These are phyloP conservation scores for Farysia itapuensis DNA, from an alignment of 1,284 basidiomycete species.

Conservation along the genomic window DNA sequence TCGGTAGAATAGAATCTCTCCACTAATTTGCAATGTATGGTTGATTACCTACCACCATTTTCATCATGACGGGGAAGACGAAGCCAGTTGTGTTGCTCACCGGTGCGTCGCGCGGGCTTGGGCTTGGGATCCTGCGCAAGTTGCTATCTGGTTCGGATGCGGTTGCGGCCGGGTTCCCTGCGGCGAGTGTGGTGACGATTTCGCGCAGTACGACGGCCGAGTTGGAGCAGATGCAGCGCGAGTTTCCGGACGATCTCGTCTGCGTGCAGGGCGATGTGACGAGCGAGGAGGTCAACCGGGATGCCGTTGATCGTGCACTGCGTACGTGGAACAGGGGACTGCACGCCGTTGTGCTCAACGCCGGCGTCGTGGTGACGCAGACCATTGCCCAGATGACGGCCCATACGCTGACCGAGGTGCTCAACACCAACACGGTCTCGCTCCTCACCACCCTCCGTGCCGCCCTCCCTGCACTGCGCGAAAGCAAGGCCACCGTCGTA, in stretches of 20 bases:
- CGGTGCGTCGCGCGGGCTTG: conserved; percentile 68
- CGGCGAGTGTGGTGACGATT: conserved; percentile 71
- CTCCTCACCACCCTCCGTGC: conserved; percentile 70
- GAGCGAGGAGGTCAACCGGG: conserved; percentile 65
- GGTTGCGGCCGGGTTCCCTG: conserved; percentile 2
- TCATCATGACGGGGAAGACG: no score
- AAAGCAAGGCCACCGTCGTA: conserved; percentile 67
- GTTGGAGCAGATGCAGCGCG: conserved; percentile 66
- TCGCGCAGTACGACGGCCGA: conserved; percentile 72
- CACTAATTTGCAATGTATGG: no score
- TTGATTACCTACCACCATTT: no score
- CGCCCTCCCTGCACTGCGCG: conserved; percentile 70
- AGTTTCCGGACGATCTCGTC: conserved; percentile 22
- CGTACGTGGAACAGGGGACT: conserved; percentile 68
- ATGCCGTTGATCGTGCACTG: conserved; percentile 68
- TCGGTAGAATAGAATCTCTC: no score
- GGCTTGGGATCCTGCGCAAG: conserved; percentile 71
- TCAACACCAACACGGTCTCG: conserved; percentile 81
- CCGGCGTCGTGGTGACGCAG: conserved; percentile 65
- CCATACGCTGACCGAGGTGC: conserved; percentile 52
- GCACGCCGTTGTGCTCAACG: conserved; percentile 78
- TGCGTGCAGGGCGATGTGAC: conserved; percentile 70
- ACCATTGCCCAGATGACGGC: conserved; percentile 43
- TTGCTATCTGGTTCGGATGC: conserved; percentile 63
- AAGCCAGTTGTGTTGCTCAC: conserved; percentile 50